phyloP scores from a whole-genome alignment of 2,329 filamentous ascomycete species.

The Fusarium papillatum region DNA sequence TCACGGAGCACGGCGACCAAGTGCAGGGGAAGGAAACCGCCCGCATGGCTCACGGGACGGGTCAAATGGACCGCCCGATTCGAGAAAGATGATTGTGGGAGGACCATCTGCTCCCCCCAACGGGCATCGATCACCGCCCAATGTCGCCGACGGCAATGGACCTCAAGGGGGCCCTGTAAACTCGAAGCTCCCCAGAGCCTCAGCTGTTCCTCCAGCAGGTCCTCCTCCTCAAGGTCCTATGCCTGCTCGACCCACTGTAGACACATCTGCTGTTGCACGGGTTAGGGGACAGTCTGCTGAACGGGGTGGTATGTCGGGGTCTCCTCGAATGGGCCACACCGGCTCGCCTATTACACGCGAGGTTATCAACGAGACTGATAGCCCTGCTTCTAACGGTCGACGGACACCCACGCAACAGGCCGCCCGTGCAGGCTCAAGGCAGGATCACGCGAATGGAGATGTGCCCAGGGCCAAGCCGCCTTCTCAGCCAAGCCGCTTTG shows the following conservation, averaged over 20 bases:
- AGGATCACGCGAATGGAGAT: constrained; percentile 49
- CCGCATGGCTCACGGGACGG: constrained; percentile 63
- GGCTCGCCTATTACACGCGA: constrained; percentile 59
- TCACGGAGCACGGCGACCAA: constrained; percentile 58
- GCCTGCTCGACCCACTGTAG: constrained; percentile 60
- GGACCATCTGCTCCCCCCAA: constrained; percentile 51
- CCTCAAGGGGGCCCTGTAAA: constrained; percentile 49
- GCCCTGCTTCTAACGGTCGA: constrained; percentile 69
- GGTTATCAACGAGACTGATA: constrained; percentile 60
- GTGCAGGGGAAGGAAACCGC: constrained; percentile 55
- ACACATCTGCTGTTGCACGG: constrained; percentile 57
- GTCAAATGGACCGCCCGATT: constrained; percentile 64
- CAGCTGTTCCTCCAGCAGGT: constrained; percentile 56
- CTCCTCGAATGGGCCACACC: constrained; percentile 49
- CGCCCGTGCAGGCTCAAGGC: constrained; percentile 51
- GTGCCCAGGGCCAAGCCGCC: constrained; percentile 50
- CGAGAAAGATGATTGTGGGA: constrained; percentile 59
- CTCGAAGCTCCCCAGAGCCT: constrained; percentile 52
- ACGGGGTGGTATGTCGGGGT: constrained; percentile 52
- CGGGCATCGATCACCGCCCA: constrained; percentile 56
- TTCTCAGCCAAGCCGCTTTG: constrained; percentile 59
- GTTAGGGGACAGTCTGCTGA: constrained; percentile 65
- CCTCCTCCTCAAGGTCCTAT: constrained; percentile 69
- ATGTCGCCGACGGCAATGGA: constrained; percentile 54
- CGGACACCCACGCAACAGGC: constrained; percentile 72